Percentiles rank a stretch among this genome's conserved stretches.
phyloP scores from a whole-genome alignment of 2,329 filamentous ascomycete genomes.

The Cladosporium sp. region DNA sequence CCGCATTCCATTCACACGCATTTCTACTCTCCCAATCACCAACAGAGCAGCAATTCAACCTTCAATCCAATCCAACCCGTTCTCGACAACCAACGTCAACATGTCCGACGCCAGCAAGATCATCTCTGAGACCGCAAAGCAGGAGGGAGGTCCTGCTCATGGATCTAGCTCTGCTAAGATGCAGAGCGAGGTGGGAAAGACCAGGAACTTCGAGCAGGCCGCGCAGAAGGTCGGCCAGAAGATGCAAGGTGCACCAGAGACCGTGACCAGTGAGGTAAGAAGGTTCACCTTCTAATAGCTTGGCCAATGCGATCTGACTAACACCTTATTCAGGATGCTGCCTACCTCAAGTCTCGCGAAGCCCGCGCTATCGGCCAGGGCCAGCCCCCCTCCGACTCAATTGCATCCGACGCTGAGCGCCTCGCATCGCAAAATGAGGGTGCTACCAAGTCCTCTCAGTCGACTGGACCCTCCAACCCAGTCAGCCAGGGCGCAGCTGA shows the following conservation, averaged over 20 bases:
- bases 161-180: constrained; percentile 31
- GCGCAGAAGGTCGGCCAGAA: constrained; percentile 26
- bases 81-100: neutral
- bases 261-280: constrained; percentile 29
- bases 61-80: neutral
- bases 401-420: constrained; percentile 37
- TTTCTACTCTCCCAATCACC: neutral
- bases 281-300: neutral
- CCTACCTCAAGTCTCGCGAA: constrained; percentile 39
- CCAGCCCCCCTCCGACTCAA: constrained; percentile 27
- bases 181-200: constrained; percentile 30
- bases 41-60: constrained; percentile 1
- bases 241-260: constrained; percentile 27
- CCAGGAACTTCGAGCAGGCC: constrained; percentile 27
- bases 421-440: constrained; percentile 32
- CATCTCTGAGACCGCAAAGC: constrained; percentile 31
- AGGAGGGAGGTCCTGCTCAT: constrained; percentile 29
- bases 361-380: constrained; percentile 29
- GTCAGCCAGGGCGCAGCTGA: constrained; percentile 29
- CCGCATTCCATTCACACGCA: neutral
- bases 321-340: constrained; percentile 30
- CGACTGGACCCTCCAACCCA: constrained; percentile 17
- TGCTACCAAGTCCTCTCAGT: constrained; percentile 12
- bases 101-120: constrained; percentile 17
- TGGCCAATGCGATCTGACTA: no score